Evolutionary conservation across 1,284 basidiomycete genomes (phyloP), one percentile per base, ranked within the genome.

Genomic region (Fomitopsis betulina): DNA sequence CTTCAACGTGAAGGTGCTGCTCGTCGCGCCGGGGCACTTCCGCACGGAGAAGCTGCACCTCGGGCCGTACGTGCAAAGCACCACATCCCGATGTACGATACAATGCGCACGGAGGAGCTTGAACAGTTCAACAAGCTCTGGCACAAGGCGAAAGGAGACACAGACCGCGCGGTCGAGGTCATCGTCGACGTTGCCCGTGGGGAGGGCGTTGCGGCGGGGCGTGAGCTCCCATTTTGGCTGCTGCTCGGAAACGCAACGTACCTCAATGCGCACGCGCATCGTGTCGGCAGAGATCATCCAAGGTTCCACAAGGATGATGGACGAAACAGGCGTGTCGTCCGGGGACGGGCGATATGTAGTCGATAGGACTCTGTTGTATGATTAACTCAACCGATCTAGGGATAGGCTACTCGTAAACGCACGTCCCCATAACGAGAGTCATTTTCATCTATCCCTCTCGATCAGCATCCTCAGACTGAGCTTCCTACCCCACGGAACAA

Each of bases 121-220:
- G 59, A 56, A 12, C 64, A 63, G 59, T 65, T 50, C 65, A 64
- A 42, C 63, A 61, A 54, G 78, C 77, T 58, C 62, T 56, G 4
- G 63, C 68, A 1, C 63, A 79, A 3, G 66, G 76, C 8, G 78
- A 78, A 7, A 73, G 83, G 83, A 0, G 82, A 86, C 66, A 83
- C 83, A 0, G 65, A 68, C 23, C 83, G 82, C 65, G 84, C 79
- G 2, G 81, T 81, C 73, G 75, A 79, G 49, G 73, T 75, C 7
- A 68, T 86, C 21, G 79, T 84, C 17, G 84, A 86, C 60, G 76
- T 84, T 37, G 82, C 85, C 7, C 68, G 76, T 59, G 81, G 79
- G 3, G 82, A 85, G 64, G 72, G 72, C 40, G 47, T 54, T 35
- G 69, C 70, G 15, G 54, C 59, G 32, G 71, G 69, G 1, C 62